Base-by-base conservation (phyloP, 768 basidiomycete species). In the Polyporus arcularius region DNA sequence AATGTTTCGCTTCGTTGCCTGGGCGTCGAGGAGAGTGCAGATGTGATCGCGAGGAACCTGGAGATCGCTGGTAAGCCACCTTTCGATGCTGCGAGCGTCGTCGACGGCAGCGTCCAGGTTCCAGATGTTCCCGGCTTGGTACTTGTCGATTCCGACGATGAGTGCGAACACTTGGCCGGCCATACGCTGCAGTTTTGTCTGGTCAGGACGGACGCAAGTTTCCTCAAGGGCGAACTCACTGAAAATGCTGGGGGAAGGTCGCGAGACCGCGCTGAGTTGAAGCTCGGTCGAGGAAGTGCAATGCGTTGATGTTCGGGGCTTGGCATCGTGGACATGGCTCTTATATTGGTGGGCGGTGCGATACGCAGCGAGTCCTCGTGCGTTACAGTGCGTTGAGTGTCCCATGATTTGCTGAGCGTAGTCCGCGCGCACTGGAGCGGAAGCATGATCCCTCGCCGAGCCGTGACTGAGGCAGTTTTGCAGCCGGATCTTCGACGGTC, bases 71-170 rank as follows among this genome's bases (percentile, higher is more conserved):
- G 72, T 69, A 35, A 90, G 76, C 83, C 85, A 90, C 16, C 75
- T 80, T 59, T 76, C 80, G 65, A 90, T 75, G 39, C 76, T 78
- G 56, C 81, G 79, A 5, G 86, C 86, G 67, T 90, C 89, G 63
- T 85, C 82, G 30, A 82, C 82, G 68, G 85, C 87, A 42, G 85
- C 83, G 57, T 85, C 80, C 40, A 88, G 79, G 67, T 88, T 84
- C 86, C 85, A 89, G 30, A 88, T 81, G 38, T 65, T 65, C 42
- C 68, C 67, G 9, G 85, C 86, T 71, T 86, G 82, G 76, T 90
- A 90, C 66, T 78, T 76, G 74, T 89, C 86, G 62, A 90, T 82
- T 43, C 88, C 88, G 61, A 90, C 79, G 64, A 90, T 75, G 58
- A 90, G 80, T 0, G 86, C 86, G 64, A 87, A 90, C 43, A 87